Percentiles rank a stretch among this genome's conserved stretches.
Evolutionary conservation across 768 basidiomycete genomes (phyloP).

Genomic region (Mycena chlorophos): DNA sequence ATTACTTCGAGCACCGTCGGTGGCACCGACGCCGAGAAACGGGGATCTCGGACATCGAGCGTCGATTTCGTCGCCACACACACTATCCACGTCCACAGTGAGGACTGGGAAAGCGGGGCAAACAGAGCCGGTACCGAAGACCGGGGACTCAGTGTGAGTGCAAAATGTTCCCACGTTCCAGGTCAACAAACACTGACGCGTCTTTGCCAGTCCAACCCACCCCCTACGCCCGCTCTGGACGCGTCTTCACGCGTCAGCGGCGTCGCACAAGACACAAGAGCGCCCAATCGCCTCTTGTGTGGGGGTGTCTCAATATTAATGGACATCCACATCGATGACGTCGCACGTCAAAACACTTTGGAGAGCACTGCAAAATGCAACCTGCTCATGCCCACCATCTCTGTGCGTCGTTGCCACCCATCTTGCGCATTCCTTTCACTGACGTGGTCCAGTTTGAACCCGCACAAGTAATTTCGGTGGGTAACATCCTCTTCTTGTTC

Average conservation of each 20-base stretch:
- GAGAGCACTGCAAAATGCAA: not conserved
- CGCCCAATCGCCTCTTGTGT: no score
- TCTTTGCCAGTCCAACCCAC: not conserved
- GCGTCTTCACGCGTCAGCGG: not conserved
- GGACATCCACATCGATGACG: not conserved
- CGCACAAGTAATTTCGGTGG: not conserved
- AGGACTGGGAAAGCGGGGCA: not conserved
- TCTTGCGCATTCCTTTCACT: not conserved
- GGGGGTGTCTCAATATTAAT: no score
- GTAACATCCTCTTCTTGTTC: not conserved
- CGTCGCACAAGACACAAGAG: not conserved
- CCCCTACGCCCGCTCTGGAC: not conserved
- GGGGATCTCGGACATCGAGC: not conserved
- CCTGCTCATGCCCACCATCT: not conserved
- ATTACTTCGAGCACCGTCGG: not conserved
- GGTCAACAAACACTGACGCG: not conserved
- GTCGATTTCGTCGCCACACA: not conserved
- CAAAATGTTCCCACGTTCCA: not conserved
- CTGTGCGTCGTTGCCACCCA: not conserved
- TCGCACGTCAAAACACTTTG: not conserved
- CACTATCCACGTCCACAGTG: not conserved
- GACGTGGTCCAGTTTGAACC: not conserved
- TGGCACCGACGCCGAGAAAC: not conserved
- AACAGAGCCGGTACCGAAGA: not conserved
- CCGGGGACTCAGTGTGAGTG: not conserved